Evolutionary conservation across 2,329 filamentous ascomycete genomes (phyloP), one percentile per base, ranked within the genome.

Genomic region (Ilyonectria sp.): DNA sequence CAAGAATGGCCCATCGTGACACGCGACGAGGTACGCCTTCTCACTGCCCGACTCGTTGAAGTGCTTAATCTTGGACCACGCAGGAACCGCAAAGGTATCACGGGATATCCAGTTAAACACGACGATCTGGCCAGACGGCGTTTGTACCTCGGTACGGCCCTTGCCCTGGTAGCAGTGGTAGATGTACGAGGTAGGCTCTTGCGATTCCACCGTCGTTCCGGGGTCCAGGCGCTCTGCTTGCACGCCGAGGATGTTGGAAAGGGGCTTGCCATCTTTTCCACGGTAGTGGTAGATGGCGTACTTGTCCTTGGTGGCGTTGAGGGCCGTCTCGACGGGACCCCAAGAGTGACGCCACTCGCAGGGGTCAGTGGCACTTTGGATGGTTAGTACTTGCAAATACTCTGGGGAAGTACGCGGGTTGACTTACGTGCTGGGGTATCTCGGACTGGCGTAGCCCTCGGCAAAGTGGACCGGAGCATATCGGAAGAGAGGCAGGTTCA

Each of bases 401-500:
- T 17, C 37, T 6, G 2, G 15, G 13, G 10, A n/a, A 10, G 1
- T 0, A 17, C 21, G 9, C 11, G 7, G 6, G 0, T 1, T 43
- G 17, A 74, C 78, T 71, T 65, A 81, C 72, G 80, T 77, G 56
- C 85, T 85, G 0, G 87, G 86, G 64, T 89, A 88, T 17, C 86
- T 75, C 0, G 79, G 74, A 26, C 85, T 73, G 5, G 79, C 69
- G 59, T 84, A 89, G 57, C 86, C 82, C 75, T 89, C 82, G 2
- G 86, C 85, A 69, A 89, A 89, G 70, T 89, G 83, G 1, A 87
- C 84, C 0, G 85, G 85, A 3, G 84, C 83, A 67, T 84, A 84
- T 1, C 79, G 77, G 72, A 87, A 89, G 3, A 82, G 77, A 0
- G 87, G 87, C 2, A 90, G 74, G 75, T 90, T 86, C 1, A 90